Evolutionary conservation across 1,284 basidiomycete genomes (phyloP).

Genomic region (Melampsora larici-populina): DNA sequence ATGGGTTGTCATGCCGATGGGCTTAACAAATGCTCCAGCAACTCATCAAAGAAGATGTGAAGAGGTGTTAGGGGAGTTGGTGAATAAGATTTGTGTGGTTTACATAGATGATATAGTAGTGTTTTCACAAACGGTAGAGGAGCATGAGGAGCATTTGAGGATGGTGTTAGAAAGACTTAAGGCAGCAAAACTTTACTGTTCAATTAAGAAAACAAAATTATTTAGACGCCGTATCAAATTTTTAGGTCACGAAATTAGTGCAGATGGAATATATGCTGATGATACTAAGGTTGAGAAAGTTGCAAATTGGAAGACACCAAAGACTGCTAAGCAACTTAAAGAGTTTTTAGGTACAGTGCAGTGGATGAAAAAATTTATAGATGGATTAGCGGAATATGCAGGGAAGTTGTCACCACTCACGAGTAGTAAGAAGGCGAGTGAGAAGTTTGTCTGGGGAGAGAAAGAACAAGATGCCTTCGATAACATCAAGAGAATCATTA

Average conservation of each 20-base stretch:
- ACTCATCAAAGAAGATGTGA: constrained; percentile 49
- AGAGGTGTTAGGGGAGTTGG: constrained; percentile 18
- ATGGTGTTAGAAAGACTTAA: background rate
- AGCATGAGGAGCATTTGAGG: constrained; percentile 50
- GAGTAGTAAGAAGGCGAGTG: background rate
- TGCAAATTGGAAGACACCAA: background rate
- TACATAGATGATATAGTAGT: constrained; percentile 58
- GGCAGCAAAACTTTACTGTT: background rate
- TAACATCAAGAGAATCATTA: constrained; percentile 53
- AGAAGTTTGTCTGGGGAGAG: constrained; percentile 6
- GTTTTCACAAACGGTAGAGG: constrained; percentile 54
- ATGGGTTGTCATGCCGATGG: constrained; percentile 58
- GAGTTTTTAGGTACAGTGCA: constrained; percentile 5
- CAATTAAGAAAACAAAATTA: constrained; percentile 3
- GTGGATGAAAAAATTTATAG: no score
- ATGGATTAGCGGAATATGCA: background rate
- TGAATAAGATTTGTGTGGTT: no score
- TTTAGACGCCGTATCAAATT: background rate
- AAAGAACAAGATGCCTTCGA: constrained; percentile 49
- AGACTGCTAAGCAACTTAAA: background rate
- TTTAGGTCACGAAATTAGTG: background rate
- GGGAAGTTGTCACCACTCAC: background rate
- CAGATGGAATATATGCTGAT: background rate
- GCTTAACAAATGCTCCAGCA: constrained; percentile 55
- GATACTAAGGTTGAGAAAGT: background rate